A percentile compares a stretch with the other conserved stretches of the same genome.
Conservation (phyloP, 306 rosid species). For the Quercus rubra region DNA sequence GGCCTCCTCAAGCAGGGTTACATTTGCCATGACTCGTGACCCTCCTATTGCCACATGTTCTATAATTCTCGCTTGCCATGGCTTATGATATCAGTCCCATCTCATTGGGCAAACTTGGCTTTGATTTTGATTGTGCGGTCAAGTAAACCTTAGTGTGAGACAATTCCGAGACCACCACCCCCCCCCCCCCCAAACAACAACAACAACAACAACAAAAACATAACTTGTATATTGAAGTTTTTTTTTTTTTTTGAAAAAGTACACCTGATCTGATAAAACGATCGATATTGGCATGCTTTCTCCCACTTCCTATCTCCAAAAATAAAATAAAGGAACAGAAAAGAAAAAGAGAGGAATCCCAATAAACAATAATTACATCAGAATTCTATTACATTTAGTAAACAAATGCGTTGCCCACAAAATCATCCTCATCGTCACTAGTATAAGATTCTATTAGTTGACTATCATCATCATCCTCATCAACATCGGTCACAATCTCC, state of each 20-base stretch:
- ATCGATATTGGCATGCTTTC: neutral
- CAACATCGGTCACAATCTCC: slow-evolving; percentile 69
- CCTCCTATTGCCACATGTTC: no score
- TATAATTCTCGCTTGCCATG: no score
- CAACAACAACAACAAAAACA: neutral
- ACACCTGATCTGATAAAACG: neutral
- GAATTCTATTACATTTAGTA: slow-evolving; percentile 34
- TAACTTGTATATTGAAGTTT: neutral
- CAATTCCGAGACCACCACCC: no score
- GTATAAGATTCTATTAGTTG: slow-evolving; percentile 50
- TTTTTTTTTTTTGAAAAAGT: neutral
- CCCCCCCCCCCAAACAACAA: no score
- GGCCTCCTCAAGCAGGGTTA: no score
- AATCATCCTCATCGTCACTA: slow-evolving; percentile 79
- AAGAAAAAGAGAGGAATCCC: slow-evolving; percentile 24
- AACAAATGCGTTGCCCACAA: slow-evolving; percentile 52
- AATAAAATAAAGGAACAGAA: slow-evolving; percentile 19
- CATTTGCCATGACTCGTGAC: no score
- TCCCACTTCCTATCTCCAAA: neutral
- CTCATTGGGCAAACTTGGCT: no score
- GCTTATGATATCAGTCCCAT: no score
- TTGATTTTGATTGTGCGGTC: no score
- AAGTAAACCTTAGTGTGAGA: no score
- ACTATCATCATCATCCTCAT: slow-evolving; percentile 82
- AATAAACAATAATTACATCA: slow-evolving; percentile 42